Percentiles rank a stretch among this genome's conserved stretches.
phyloP scores from a whole-genome alignment of 768 basidiomycete genomes.

The Basidioascus undulatus region DNA sequence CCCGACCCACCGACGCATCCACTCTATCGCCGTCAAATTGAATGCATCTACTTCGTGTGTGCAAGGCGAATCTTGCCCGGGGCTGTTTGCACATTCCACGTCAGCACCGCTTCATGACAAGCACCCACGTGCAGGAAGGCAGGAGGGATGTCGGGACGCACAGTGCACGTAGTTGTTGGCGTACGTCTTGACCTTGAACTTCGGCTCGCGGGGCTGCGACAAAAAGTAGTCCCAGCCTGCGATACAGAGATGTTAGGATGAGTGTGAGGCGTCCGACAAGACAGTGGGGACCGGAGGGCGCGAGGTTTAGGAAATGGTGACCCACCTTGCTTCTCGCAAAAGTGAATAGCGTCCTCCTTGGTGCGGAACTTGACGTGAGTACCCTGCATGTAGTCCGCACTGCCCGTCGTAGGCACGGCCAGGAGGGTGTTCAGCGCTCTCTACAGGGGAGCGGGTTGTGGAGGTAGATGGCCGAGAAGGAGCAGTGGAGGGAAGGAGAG shows the following conservation, averaged over 20 bases:
- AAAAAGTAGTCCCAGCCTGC: slow-evolving; percentile 58
- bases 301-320: slow-evolving; percentile 6
- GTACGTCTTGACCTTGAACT: slow-evolving; percentile 20
- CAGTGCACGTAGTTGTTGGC: slow-evolving; percentile 70
- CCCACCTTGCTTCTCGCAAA: slow-evolving; percentile 87
- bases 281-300: background rate
- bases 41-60: slow-evolving; percentile 81
- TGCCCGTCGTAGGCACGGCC: background rate
- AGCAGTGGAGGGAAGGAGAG: background rate
- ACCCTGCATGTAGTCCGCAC: slow-evolving; percentile 10
- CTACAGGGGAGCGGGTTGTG: too few relatives aligned
- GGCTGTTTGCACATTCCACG: too few relatives aligned
- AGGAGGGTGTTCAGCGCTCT: too few relatives aligned
- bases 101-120: background rate
- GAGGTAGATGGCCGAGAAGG: background rate
- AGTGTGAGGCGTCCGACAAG: background rate
- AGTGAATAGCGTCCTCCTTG: slow-evolving; percentile 77
- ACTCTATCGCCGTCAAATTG: too few relatives aligned
- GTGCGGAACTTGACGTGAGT: slow-evolving; percentile 57
- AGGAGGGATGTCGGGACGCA: too few relatives aligned
- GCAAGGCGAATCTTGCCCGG: slow-evolving; percentile 53
- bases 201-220: slow-evolving; percentile 16
- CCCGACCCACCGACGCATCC: too few relatives aligned
- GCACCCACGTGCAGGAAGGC: background rate
- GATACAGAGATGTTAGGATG: background rate